phyloP scores from a whole-genome alignment of 257 asterid genomes.

The Echites panduratus region DNA sequence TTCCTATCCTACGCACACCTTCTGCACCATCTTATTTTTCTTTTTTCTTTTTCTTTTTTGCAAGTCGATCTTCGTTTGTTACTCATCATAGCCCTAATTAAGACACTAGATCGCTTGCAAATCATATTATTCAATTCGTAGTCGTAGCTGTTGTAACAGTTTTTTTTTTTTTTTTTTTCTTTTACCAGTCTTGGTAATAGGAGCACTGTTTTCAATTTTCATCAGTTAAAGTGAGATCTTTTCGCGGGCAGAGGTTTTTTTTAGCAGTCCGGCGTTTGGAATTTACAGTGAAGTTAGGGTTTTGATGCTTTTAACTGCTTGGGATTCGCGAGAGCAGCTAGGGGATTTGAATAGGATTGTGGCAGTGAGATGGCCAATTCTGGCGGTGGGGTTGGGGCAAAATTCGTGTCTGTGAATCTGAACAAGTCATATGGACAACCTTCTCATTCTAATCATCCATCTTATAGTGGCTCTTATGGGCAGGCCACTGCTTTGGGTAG shows the following conservation, averaged over 20 bases:
- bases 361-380: constrained; percentile 79
- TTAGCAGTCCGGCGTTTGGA: constrained; percentile 26
- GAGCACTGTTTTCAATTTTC: neutral
- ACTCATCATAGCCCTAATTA: constrained; percentile 12
- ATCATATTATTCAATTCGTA: constrained; percentile 17
- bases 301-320: constrained; percentile 67
- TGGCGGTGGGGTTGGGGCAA: constrained; percentile 51
- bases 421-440: constrained; percentile 86
- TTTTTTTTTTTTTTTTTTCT: neutral
- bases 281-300: constrained; percentile 33
- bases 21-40: neutral
- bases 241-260: constrained; percentile 21
- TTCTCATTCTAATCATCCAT: constrained; percentile 44
- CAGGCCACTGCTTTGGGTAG: constrained; percentile 40
- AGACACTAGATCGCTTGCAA: neutral
- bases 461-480: constrained; percentile 56
- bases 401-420: constrained; percentile 76
- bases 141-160: constrained; percentile 7
- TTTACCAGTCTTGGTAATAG: neutral
- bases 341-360: constrained; percentile 27
- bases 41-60: too few species aligned
- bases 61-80: constrained; percentile 14
- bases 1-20: constrained; percentile 17
- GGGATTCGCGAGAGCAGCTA: constrained; percentile 30
- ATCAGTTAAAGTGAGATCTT: constrained; percentile 31